Evolutionary conservation across 2,329 filamentous ascomycete species (phyloP), one percentile per base, ranked within the genome.

Genomic region (Aspergillus phoenicis): DNA sequence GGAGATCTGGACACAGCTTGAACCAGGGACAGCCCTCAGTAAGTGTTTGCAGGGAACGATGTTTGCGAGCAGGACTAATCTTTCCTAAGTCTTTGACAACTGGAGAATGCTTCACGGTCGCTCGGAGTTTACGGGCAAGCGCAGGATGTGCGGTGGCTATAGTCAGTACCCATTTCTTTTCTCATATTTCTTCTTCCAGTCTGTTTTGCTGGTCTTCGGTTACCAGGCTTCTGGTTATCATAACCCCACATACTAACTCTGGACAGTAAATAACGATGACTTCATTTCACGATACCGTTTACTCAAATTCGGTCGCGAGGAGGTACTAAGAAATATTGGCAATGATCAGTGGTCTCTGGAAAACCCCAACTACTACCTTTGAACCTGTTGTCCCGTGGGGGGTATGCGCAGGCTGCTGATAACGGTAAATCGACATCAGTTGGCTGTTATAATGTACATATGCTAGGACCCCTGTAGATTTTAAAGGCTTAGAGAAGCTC

Each of bases 81-180:
- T 2, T 51, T 45, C 10, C 52, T 10, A 68, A 91, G 90, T 98
- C 51, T 97, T 99, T 75, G 91, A 99, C 73, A 98, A 99, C 72
- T 97, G 94, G 93, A 85, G 95, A 61, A 90, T 97, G 36, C 79
- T 98, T 68, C 95, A 99, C 76, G 95, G 94, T 1, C 83, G 95
- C 68, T 88, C 88, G 55, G 86, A 86, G 0, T 99, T 98, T 71
- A 89, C 88, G 5, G 95, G 95, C 1, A 87, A 90, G 71, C 83
- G 95, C 66, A 87, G 93, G 66, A 91, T 99, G 71, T 97, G 93
- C 75, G 95, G 95, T 62, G 94, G 86, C 8, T 98, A 98, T 71
- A 89, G 91, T 93, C 80, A 83, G 89, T 86, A 20, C 15, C 15
- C 53, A 8, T 55, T 33, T 20, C 28, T 61, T 30, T 30, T 38